phyloP scores from a whole-genome alignment of 2,329 filamentous ascomycete genomes.

The Pseudogymnoascus pannorum region DNA sequence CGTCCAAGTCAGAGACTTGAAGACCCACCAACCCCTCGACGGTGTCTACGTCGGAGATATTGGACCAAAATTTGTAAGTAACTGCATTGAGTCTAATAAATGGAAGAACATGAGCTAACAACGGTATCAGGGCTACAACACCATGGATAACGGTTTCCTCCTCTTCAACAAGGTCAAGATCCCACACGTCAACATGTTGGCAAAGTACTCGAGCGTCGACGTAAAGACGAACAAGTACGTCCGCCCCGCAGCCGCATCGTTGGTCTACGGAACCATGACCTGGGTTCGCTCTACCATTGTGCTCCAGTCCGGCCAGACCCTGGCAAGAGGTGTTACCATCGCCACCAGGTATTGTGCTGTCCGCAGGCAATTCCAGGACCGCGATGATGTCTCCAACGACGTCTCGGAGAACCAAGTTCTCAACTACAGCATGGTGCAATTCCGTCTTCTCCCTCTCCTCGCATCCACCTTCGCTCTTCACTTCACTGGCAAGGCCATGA shows the following conservation, averaged over 20 bases:
- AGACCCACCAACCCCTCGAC: constrained; percentile 61
- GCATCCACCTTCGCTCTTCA: constrained; percentile 71
- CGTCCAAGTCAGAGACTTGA: constrained; percentile 63
- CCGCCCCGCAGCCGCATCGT: constrained; percentile 56
- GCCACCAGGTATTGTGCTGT: constrained; percentile 68
- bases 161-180: constrained; percentile 71
- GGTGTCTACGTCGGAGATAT: constrained; percentile 72
- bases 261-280: constrained; percentile 70
- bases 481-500: constrained; percentile 72
- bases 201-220: constrained; percentile 63
- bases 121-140: constrained; percentile 50
- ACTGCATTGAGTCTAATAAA: not conserved
- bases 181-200: constrained; percentile 67
- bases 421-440: constrained; percentile 76
- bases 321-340: constrained; percentile 71
- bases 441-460: constrained; percentile 63
- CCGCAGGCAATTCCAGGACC: constrained; percentile 70
- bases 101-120: not conserved
- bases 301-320: constrained; percentile 61
- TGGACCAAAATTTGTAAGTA: constrained; percentile 60
- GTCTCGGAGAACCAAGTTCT: constrained; percentile 65
- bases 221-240: constrained; percentile 61
- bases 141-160: constrained; percentile 76
- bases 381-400: constrained; percentile 52
- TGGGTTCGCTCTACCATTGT: constrained; percentile 70